Evolutionary conservation across 805 yeast genomes (phyloP), one percentile per base, ranked within the genome.

Genomic region (Zygoascus biomembranicola): DNA sequence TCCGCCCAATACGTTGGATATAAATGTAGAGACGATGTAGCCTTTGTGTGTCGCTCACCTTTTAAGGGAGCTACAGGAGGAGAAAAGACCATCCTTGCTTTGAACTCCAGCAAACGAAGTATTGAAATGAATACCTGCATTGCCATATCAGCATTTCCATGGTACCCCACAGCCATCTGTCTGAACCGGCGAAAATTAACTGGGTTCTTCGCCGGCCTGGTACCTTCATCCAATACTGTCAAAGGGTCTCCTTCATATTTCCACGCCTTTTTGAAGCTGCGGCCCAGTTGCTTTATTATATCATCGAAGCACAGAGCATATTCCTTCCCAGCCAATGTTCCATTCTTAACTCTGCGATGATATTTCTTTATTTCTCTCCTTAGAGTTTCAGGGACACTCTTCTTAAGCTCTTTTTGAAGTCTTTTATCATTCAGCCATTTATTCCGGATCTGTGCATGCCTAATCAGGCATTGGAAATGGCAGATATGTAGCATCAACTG

Each of bases 1-100:
- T 46, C 49, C 18, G 49, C 42, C 49, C 49, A 46, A 32, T n/a
- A 46, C 4, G 18, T 26, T 16, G 49, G 49, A 32, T 18, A 46
- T 13, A 46, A n/a, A 32, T 46, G 23, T 28, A 32, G 10, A 11
- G n/a, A 10, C 11, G 47, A 13, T 5, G 8, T 16, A 8, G 39
- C 18, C 5, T 32, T 31, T 13, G 9, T 26, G 13, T 2, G 20
- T 2, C 26, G 20, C 5, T 46, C 41, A 14, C 10, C 9, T 11
- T 28, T 8, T 5, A 14, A 31, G n/a, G 10, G 13, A 11, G 18
- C 14, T 2, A 32, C 49, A 9, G 49, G 49, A 31, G 49, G 49
- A n/a, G 49, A 46, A 13, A 31, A 46, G 3, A 46, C 41, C 32
- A 46, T 10, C 4, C 49, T 20, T 31, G 41, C 20, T 10, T 46